phyloP scores from a whole-genome alignment of 1,284 basidiomycete genomes.

The Trametes versicolor region DNA sequence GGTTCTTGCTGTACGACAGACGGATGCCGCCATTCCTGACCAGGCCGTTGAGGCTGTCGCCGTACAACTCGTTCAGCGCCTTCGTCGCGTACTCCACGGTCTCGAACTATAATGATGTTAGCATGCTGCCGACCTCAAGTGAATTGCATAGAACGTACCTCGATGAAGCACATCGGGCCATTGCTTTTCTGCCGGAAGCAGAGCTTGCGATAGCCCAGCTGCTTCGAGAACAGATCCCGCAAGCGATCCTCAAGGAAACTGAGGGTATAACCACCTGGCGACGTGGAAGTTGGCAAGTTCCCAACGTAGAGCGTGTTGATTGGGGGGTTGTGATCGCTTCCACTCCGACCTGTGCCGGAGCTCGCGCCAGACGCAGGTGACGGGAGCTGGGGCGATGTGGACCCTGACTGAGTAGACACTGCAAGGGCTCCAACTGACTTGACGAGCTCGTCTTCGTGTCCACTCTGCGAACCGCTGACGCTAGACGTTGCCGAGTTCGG shows the following conservation, averaged over 20 bases:
- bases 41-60: constrained; percentile 88
- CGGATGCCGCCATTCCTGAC: constrained; percentile 96
- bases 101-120: constrained; percentile 73
- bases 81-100: constrained; percentile 87
- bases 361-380: constrained; percentile 55
- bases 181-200: constrained; percentile 96
- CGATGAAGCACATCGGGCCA: constrained; percentile 97
- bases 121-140: constrained; percentile 15
- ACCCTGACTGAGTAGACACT: constrained; percentile 61
- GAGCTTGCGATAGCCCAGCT: constrained; percentile 89
- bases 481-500: constrained; percentile 50
- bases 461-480: constrained; percentile 50
- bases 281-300: constrained; percentile 84
- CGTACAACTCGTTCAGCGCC: constrained; percentile 90
- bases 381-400: constrained; percentile 55
- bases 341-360: constrained; percentile 59
- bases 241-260: constrained; percentile 89
- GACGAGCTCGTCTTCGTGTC: constrained; percentile 52
- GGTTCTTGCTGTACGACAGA: constrained; percentile 96
- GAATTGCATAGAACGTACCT: constrained; percentile 59
- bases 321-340: constrained; percentile 92
- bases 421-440: constrained; percentile 56
- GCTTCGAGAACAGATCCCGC: constrained; percentile 80
- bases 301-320: constrained; percentile 97
- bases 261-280: constrained; percentile 71